Conservation (phyloP, 2,329 filamentous ascomycete species). For the Fusarium lateritium region DNA sequence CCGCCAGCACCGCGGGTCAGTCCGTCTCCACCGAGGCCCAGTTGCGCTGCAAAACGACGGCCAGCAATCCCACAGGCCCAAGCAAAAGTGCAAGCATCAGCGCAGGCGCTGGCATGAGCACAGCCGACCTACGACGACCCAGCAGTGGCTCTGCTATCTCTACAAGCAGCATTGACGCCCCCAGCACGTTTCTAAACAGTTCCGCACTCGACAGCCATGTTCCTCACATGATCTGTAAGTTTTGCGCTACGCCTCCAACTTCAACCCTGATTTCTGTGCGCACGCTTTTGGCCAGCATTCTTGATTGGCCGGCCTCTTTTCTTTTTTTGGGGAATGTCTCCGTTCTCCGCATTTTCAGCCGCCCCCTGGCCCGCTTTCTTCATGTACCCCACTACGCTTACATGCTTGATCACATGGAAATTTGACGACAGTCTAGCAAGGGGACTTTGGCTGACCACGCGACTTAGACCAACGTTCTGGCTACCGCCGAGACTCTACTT, state of each 20-base stretch:
- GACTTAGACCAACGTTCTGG: conserved; percentile 58
- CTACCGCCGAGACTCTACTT: conserved; percentile 53
- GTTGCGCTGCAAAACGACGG: conserved; percentile 57
- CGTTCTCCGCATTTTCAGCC: conserved; percentile 51
- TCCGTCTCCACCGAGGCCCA: conserved; percentile 62
- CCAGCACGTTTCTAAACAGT: conserved; percentile 47
- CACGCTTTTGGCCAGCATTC: conserved; percentile 1
- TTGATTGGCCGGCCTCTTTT: conserved; percentile 37
- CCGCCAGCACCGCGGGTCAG: conserved; percentile 56
- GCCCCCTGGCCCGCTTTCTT: conserved; percentile 39
- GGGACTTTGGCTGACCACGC: conserved; percentile 52
- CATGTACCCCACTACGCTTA: conserved; percentile 45
- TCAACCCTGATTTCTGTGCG: conserved; percentile 42
- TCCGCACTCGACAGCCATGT: conserved; percentile 59
- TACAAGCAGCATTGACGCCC: conserved; percentile 51
- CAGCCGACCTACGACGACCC: conserved; percentile 57
- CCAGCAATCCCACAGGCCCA: conserved; percentile 46
- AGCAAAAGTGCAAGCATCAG: conserved; percentile 9
- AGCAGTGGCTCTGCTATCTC: conserved; percentile 55
- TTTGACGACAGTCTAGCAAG: conserved; percentile 23
- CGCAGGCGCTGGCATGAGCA: conserved; percentile 41
- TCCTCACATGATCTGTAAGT: conserved; percentile 66
- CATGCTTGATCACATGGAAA: conserved; percentile 47
- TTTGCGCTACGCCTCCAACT: conserved; percentile 28
- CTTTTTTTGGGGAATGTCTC: conserved; percentile 45